Evolutionary conservation across 768 basidiomycete species (phyloP).

Genomic region (Piloderma croceum): DNA sequence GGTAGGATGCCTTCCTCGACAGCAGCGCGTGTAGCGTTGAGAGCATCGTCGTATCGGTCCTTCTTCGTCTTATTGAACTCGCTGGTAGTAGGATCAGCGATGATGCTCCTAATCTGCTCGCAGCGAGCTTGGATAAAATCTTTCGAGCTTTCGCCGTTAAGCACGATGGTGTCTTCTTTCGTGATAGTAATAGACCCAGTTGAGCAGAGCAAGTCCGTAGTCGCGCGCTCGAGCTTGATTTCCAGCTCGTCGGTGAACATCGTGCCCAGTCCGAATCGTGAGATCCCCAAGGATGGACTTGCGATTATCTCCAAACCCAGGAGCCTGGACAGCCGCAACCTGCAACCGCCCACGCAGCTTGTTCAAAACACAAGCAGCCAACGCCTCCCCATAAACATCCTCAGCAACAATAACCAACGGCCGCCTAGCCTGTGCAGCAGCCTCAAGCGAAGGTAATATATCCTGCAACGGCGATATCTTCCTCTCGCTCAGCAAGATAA

Average conservation of each 20-base stretch:
- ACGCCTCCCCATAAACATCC: conserved; percentile 95
- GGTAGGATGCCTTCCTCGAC: too few relatives aligned
- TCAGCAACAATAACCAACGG: conserved; percentile 96
- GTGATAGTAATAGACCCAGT: conserved; percentile 91
- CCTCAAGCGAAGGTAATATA: conserved; percentile 87
- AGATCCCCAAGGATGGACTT: conserved; percentile 97
- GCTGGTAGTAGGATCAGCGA: conserved; percentile 77
- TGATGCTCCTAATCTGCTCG: conserved; percentile 86
- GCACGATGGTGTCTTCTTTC: conserved; percentile 95
- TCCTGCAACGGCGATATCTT: conserved; percentile 95
- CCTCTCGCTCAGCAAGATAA: conserved; percentile 92
- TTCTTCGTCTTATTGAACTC: conserved; percentile 98
- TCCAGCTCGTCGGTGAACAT: conserved; percentile 97
- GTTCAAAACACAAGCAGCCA: conserved; percentile 98
- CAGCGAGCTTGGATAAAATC: conserved; percentile 87
- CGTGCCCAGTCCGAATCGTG: conserved; percentile 94
- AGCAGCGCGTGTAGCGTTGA: conserved; percentile 98
- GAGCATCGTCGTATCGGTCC: conserved; percentile 94
- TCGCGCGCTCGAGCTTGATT: conserved; percentile 92
- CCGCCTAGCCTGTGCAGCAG: conserved; percentile 65
- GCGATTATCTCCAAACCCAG: conserved; percentile 98
- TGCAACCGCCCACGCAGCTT: conserved; percentile 97
- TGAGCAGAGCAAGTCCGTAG: conserved; percentile 82
- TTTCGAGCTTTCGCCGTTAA: conserved; percentile 92
- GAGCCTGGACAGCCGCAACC: conserved; percentile 93